A percentile compares a stretch with the other conserved stretches of the same genome.
Evolutionary conservation across 192 early-diverging fungal genomes (phyloP).

Genomic region (Linnemannia exigua): DNA sequence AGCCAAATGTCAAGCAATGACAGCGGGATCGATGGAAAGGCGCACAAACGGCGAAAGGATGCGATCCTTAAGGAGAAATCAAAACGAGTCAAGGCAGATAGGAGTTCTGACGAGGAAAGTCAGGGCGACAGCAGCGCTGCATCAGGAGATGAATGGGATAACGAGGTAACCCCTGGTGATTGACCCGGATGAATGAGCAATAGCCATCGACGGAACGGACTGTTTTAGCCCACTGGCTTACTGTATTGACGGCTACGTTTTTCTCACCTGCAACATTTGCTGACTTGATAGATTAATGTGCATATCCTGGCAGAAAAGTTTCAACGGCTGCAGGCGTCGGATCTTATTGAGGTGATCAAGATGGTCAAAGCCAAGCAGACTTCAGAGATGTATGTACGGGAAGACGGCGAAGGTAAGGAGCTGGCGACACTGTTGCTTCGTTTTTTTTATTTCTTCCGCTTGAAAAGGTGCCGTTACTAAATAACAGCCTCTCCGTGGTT

Average conservation of each 20-base stretch:
- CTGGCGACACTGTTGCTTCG: background rate
- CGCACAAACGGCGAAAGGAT: conserved; percentile 37
- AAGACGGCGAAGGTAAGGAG: conserved; percentile 57
- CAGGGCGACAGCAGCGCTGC: conserved; percentile 25
- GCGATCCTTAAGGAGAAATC: conserved; percentile 19
- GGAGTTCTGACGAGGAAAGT: conserved; percentile 44
- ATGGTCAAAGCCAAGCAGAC: conserved; percentile 57
- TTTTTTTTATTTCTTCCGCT: background rate
- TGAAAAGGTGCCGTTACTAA: background rate
- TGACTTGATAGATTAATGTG: conserved; percentile 41
- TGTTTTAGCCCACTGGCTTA: too few species aligned
- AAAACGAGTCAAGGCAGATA: conserved; percentile 39
- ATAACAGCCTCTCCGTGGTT: background rate
- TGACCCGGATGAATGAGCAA: background rate
- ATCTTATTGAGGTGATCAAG: conserved; percentile 54
- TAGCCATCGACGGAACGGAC: too few species aligned
- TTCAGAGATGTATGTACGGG: conserved; percentile 59
- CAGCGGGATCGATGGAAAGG: conserved; percentile 16
- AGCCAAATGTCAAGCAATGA: conserved; percentile 19
- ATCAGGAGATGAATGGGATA: conserved; percentile 31
- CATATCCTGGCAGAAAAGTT: conserved; percentile 57
- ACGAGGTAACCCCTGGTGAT: conserved; percentile 18
- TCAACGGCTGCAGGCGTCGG: conserved; percentile 48
- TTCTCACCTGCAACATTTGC: too few species aligned
- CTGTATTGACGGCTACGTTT: background rate